Percentiles rank a stretch among this genome's conserved stretches.
Conservation (phyloP, 225 moss, liverwort and hornwort species). For the Marchantia paleacea region DNA sequence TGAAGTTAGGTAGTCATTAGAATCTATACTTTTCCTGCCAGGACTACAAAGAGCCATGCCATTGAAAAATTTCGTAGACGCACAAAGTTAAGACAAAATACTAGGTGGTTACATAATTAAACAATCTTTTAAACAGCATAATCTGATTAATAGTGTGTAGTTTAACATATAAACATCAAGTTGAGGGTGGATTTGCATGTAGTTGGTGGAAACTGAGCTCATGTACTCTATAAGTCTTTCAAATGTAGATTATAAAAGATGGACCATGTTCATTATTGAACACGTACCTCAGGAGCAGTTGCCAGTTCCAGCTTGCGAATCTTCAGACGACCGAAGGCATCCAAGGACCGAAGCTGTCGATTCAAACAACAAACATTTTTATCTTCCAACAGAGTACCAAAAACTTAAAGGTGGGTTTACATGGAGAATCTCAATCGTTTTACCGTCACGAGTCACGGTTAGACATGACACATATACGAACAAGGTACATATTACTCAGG, state of each 20-base stretch:
- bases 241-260: neutral
- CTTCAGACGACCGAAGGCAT: constrained; percentile 67
- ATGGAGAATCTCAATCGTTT: neutral
- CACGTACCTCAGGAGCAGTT: constrained; percentile 52
- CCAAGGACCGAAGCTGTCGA: constrained; percentile 72
- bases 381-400: neutral
- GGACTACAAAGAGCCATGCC: no score
- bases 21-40: no score
- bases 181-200: no score
- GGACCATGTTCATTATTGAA: neutral
- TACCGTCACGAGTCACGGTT: neutral
- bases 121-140: no score
- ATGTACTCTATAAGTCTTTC: no score
- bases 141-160: no score
- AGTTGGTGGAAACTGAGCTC: no score
- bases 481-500: neutral
- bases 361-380: neutral
- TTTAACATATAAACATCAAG: no score
- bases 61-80: no score
- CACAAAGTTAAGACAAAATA: no score
- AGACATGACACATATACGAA: neutral
- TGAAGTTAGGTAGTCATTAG: no score
- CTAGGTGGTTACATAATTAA: no score
- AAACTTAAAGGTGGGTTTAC: neutral
- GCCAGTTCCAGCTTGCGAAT: constrained; percentile 66